Evolutionary conservation across 1,284 basidiomycete genomes (phyloP).

Genomic region (Lignosus rhinocerotis): DNA sequence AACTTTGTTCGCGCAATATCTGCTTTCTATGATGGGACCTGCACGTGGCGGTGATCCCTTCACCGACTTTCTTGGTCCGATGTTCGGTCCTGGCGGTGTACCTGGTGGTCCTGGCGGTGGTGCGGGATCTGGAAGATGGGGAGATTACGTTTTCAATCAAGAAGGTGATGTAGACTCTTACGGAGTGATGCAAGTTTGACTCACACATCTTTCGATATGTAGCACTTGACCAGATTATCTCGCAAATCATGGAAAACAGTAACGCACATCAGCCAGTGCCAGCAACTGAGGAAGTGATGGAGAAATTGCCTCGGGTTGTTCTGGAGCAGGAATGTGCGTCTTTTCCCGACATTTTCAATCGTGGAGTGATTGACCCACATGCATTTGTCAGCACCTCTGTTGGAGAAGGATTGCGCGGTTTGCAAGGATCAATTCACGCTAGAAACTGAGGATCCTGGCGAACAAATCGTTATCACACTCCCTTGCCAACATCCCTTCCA

Average conservation of each 20-base stretch:
- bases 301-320: constrained; percentile 61
- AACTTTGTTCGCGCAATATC: constrained; percentile 68
- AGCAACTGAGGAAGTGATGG: constrained; percentile 70
- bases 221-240: constrained; percentile 79
- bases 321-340: constrained; percentile 61
- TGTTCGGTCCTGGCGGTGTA: constrained; percentile 27
- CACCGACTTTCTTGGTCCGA: constrained; percentile 40
- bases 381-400: constrained; percentile 43
- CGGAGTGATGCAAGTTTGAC: background rate
- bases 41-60: constrained; percentile 41
- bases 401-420: constrained; percentile 74
- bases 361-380: background rate
- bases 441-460: constrained; percentile 66
- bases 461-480: constrained; percentile 67
- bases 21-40: constrained; percentile 57
- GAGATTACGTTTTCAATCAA: constrained; percentile 83
- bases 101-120: constrained; percentile 21
- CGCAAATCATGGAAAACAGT: constrained; percentile 74
- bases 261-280: constrained; percentile 68
- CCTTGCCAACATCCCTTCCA: constrained; percentile 85
- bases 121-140: constrained; percentile 57
- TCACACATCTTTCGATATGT: background rate
- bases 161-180: constrained; percentile 53
- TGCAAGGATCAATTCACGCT: constrained; percentile 78
- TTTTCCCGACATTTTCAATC: background rate